Evolutionary conservation across 345 rosid genomes (phyloP).

Genomic region (Raphanus sativus): DNA sequence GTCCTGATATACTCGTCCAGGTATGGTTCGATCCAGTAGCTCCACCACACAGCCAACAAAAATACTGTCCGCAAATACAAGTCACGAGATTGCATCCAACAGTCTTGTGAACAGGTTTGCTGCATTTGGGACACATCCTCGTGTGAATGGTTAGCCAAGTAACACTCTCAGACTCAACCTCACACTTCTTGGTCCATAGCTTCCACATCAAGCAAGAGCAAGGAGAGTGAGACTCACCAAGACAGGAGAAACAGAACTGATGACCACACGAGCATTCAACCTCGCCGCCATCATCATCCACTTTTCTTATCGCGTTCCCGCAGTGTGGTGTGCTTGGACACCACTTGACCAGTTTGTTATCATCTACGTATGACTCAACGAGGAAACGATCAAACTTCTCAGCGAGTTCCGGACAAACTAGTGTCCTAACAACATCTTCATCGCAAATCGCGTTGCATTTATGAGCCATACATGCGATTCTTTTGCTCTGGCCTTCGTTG

Average conservation of each 20-base stretch:
- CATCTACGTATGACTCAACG: conserved; percentile 92
- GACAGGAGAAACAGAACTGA: conserved; percentile 89
- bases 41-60: conserved; percentile 72
- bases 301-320: conserved; percentile 79
- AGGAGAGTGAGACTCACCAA: conserved; percentile 79
- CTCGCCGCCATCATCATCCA: conserved; percentile 76
- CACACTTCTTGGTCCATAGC: conserved; percentile 78
- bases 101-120: conserved; percentile 55
- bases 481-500: conserved; percentile 88
- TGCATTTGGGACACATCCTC: conserved; percentile 63
- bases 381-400: conserved; percentile 89
- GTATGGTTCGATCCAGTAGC: conserved; percentile 54
- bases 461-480: conserved; percentile 88
- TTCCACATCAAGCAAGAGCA: conserved; percentile 98
- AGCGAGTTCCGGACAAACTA: conserved; percentile 79
- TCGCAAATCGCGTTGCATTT: conserved; percentile 84
- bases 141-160: conserved; percentile 58
- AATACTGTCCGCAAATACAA: conserved; percentile 59
- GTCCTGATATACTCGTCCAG: conserved; percentile 39
- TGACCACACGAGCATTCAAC: conserved; percentile 87
- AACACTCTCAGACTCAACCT: conserved; percentile 53
- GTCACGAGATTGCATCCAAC: conserved; percentile 65
- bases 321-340: conserved; percentile 95
- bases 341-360: conserved; percentile 94
- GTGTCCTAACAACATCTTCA: conserved; percentile 69